Percentiles rank a stretch among this genome's conserved stretches.
phyloP scores from a whole-genome alignment of 2,329 filamentous ascomycete genomes.

The Pezicula rhizophila region DNA sequence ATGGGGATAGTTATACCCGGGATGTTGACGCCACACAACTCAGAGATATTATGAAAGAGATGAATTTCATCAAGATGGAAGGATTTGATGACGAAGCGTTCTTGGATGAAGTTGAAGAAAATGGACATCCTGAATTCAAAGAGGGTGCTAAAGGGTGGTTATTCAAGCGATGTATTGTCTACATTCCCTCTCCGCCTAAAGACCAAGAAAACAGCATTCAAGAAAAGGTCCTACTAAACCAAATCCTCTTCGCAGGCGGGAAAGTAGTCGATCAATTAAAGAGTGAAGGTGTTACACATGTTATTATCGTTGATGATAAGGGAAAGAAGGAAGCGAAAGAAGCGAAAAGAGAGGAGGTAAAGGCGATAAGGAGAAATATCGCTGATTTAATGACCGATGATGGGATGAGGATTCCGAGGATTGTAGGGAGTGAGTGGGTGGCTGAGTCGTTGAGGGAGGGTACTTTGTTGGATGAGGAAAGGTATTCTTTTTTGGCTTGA shows the following conservation, averaged over 20 bases:
- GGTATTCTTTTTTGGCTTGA: constrained; percentile 30
- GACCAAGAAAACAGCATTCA: constrained; percentile 25
- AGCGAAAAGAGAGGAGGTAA: constrained; percentile 32
- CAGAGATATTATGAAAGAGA: constrained; percentile 39
- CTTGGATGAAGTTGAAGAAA: constrained; percentile 48
- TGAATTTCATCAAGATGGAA: constrained; percentile 39
- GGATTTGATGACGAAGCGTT: constrained; percentile 42
- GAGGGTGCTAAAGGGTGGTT: constrained; percentile 44
- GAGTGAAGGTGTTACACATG: constrained; percentile 60
- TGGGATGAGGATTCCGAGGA: constrained; percentile 52
- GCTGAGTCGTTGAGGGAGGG: constrained; percentile 72
- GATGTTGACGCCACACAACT: constrained; percentile 63
- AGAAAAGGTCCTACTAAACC: constrained; percentile 44
- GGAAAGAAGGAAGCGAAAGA: constrained; percentile 17
- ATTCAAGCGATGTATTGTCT: constrained; percentile 38
- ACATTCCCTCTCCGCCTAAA: constrained; percentile 34
- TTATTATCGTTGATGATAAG: constrained; percentile 47
- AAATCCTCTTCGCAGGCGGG: constrained; percentile 66
- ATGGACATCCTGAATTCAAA: constrained; percentile 38
- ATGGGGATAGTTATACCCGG: constrained; percentile 76
- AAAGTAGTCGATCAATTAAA: constrained; percentile 43
- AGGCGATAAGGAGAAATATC: constrained; percentile 39
- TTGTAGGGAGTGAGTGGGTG: constrained; percentile 69
- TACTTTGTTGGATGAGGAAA: constrained; percentile 76
- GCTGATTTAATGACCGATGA: constrained; percentile 32